Evolutionary conservation across 768 basidiomycete species (phyloP), one percentile per base, ranked within the genome.

Genomic region (Tricholomella constricta): DNA sequence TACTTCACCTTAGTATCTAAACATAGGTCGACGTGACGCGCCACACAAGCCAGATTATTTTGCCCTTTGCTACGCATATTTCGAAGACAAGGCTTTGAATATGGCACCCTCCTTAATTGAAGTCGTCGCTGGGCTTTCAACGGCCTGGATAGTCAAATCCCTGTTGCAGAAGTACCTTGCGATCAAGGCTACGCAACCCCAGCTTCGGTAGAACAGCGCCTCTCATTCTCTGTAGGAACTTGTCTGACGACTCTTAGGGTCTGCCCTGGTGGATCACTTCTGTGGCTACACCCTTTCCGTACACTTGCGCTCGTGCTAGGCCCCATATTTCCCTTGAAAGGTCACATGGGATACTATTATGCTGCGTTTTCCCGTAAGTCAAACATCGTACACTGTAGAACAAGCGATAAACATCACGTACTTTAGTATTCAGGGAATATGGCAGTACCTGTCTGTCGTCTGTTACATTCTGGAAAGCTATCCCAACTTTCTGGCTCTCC

Each of bases 371-470:
- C 66, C 1, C 22, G 78, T 78, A 51, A 11, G 74, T 19, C 20
- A 40, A 23, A 19, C 7, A 27, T 23, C 35, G 29, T 25, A 8
- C 0, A 22, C 6, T 11, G 23, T 3, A n/a, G 8, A 1, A 19
- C 1, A 36, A 22, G 25, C 32, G 11, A 29, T 40, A n/a, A 6
- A 22, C 9, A 36, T 27, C 11, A n/a, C 35, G 17, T 32, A 14
- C 12, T 4, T 15, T 29, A 79, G 78, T 64, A n/a, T 77, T 76
- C 58, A 58, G 59, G 34, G 63, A 70, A 46, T 69, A 72, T 35
- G 69, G 77, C 23, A 71, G 68, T 50, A 79, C 78, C 0, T 65
- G 63, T 17, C 57, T 77, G 17, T 68, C 69, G 10, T 72, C 77
- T 6, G 64, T 77, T 23, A 45, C 51, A 1, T 49, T 79, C 37